Evolutionary conservation across 805 yeast genomes (phyloP).

Genomic region (Geotrichum ghanense): DNA sequence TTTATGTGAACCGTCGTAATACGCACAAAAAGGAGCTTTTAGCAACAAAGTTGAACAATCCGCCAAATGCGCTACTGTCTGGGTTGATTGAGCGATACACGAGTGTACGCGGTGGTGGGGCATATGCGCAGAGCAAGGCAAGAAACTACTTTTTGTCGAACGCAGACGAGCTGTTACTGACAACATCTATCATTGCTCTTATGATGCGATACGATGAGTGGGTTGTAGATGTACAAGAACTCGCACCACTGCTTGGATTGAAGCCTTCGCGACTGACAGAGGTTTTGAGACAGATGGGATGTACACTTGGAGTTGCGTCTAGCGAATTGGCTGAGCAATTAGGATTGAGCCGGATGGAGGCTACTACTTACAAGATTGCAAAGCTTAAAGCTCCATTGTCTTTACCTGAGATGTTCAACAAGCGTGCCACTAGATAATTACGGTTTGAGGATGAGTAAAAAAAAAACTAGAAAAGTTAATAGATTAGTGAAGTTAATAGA

Average conservation of each 20-base stretch:
- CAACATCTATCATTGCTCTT: conserved; percentile 65
- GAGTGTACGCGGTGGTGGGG: conserved; percentile 42
- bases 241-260: conserved; percentile 74
- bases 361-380: conserved; percentile 64
- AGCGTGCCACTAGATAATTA: not conserved
- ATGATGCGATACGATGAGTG: conserved; percentile 68
- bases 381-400: conserved; percentile 78
- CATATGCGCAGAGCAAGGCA: conserved; percentile 63
- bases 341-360: conserved; percentile 23
- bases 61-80: conserved; percentile 65
- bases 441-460: too few relatives aligned
- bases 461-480: too few relatives aligned
- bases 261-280: conserved; percentile 62
- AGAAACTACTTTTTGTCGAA: conserved; percentile 79
- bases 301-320: conserved; percentile 59
- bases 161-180: conserved; percentile 70
- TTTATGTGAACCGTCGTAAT: conserved; percentile 61
- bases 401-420: conserved; percentile 45
- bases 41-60: conserved; percentile 48
- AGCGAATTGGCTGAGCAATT: conserved; percentile 25
- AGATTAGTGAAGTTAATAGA: too few relatives aligned
- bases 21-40: conserved; percentile 44
- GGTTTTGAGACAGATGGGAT: conserved; percentile 74
- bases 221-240: conserved; percentile 62
- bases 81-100: conserved; percentile 66